Base-by-base conservation (phyloP, 129 eudicot genomes). In the Sambucus nigra region DNA sequence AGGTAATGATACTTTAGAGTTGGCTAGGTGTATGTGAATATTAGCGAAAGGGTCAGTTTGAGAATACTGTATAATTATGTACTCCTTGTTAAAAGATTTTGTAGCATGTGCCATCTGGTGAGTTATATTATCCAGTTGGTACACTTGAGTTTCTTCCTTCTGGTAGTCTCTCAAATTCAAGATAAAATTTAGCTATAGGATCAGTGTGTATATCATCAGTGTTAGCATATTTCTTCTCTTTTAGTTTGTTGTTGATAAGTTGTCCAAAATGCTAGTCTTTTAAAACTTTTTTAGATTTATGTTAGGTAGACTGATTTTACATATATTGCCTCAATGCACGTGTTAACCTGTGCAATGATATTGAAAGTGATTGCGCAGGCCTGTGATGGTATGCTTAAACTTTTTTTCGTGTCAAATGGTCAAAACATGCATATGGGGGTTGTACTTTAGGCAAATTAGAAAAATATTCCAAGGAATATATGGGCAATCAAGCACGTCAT, bases 91-190 rank as follows among this genome's bases (percentile, higher is more conserved):
- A 21, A 25, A 57, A 54, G 58, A 57, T 54, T 63, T 61, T n/a
- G n/a, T n/a, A n/a, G n/a, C n/a, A 74, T 63, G 77, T 69, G 77
- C 77, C 59, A 68, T 59, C 64, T 73, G 80, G 81, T 74, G 80
- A 74, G 64, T 74, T 74, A 77, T 73, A 64, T 64, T 78, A 74
- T 70, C 78, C 73, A 79, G 75, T 67, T 79, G 69, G 68, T 59
- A 55, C 77, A 15, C 55, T 33, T 63, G 32, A 72, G 23, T 6
- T 42, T n/a, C 57, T 73, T 57, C 59, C 35, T 57, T 48, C 60
- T 28, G 39, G 2, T 35, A 35, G 42, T 35, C 13, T 35, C 13
- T 31, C 4, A 1, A 35, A 1, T 2, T n/a, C n/a, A n/a, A 15
- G 42, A 1, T 49, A 23, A 21, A 39, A 38, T 39, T 38, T 40